Evolutionary conservation across 2,329 filamentous ascomycete genomes (phyloP), one percentile per base, ranked within the genome.

Genomic region (Verticillium zaregamsianum): DNA sequence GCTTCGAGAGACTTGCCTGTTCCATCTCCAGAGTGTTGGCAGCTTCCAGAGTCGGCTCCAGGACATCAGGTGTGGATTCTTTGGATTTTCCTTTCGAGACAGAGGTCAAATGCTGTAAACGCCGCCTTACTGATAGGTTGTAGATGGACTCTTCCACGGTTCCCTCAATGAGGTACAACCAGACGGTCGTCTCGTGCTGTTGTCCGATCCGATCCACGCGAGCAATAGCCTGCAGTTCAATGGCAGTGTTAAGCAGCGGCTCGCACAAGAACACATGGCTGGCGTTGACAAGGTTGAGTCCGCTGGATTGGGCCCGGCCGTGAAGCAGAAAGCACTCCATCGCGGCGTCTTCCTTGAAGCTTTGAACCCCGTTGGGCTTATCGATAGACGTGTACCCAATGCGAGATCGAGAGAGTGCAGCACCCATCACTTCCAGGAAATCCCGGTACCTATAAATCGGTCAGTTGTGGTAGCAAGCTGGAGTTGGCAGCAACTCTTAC

Each of bases 121-220:
- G 87, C 32, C 93, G 84, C 63, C 84, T 82, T 1, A 96, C 92
- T 0, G 92, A 95, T 37, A 97, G 84, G 63, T 93, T 87, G 76
- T 98, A 93, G 65, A 98, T 96, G 2, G 90, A 90, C 76, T 96
- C 90, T 71, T 99, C 95, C 0, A 98, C 92, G 0, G 94, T 96
- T 59, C 90, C 91, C 17, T 90, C 87, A n/a, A 97, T 86, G 2
- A 98, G 83, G 72, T 98, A 98, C 74, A 97, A 90, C 90, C 93
- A 98, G 1, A 98, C 93, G 0, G 92, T 97, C 0, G 95, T 99
- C 66, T 91, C 84, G 59, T 91, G 87, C 65, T 89, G 83, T 75
- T 98, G 95, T 0, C 95, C 95, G 65, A 99, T 99, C 39, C 95
- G 87, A 72, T 99, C 93, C 1, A 99, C 93, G 61, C 95, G 90